phyloP scores from a whole-genome alignment of 371 early-diverging fungal species.

The Lichtheimia hyalospora region DNA sequence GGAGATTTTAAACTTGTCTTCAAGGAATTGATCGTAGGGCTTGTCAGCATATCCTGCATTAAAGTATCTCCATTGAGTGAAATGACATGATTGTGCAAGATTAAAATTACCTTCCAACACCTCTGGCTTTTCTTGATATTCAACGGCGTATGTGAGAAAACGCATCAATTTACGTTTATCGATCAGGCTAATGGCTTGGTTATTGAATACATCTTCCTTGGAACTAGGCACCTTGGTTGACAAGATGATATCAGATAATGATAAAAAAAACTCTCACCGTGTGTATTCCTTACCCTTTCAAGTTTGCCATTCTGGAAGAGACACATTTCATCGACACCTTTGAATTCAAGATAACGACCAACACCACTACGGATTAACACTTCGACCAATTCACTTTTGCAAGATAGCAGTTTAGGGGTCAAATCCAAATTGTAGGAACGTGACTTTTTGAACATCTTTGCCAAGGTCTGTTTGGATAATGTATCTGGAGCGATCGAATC shows the following conservation, averaged over 20 bases:
- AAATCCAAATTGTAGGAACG: constrained; percentile 80
- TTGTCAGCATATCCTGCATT: constrained; percentile 1
- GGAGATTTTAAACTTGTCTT: constrained; percentile 64
- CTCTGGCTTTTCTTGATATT: constrained; percentile 39
- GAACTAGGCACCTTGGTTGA: constrained; percentile 76
- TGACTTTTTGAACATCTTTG: constrained; percentile 16
- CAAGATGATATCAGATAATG: not conserved
- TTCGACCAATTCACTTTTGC: constrained; percentile 77
- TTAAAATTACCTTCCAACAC: constrained; percentile 25
- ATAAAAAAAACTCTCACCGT: not conserved
- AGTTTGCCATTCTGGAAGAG: constrained; percentile 8
- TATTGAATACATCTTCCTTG: constrained; percentile 91
- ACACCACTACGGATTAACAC: constrained; percentile 79
- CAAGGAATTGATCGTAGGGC: constrained; percentile 50
- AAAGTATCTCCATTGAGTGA: not conserved
- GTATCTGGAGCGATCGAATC: not conserved
- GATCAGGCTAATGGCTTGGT: constrained; percentile 67
- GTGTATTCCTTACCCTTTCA: constrained; percentile 24
- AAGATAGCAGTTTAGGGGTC: constrained; percentile 72
- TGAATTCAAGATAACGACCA: constrained; percentile 87
- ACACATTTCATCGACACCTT: constrained; percentile 72
- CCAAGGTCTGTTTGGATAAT: not conserved
- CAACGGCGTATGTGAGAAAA: constrained; percentile 73
- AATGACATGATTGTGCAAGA: too few species aligned
- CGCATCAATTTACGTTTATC: constrained; percentile 92